Evolutionary conservation across 805 yeast genomes (phyloP).

Genomic region (Ogataea allantospora): DNA sequence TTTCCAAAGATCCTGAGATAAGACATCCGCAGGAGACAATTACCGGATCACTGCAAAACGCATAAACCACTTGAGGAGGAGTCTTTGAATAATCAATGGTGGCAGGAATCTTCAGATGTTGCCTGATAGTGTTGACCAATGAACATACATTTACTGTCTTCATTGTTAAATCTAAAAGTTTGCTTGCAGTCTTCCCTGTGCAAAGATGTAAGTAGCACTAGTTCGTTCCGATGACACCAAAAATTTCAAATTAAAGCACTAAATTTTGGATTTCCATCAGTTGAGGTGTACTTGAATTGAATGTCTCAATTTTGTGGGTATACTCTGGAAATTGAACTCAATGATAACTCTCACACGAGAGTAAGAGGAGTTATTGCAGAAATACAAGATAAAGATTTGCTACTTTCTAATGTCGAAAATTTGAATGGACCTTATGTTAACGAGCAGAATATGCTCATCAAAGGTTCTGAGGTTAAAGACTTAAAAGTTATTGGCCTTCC

Average conservation of each 20-base stretch:
- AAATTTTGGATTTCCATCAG: background rate
- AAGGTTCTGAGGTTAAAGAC: slow-evolving; percentile 47
- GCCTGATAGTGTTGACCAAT: slow-evolving; percentile 20
- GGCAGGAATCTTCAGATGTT: slow-evolving; percentile 21
- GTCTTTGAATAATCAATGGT: slow-evolving; percentile 23
- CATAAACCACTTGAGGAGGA: slow-evolving; percentile 22
- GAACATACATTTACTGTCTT: slow-evolving; percentile 1
- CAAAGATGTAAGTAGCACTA: too few species aligned
- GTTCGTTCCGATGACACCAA: background rate
- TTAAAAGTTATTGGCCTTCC: slow-evolving; percentile 59
- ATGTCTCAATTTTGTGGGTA: slow-evolving; percentile 47
- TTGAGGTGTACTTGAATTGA: background rate
- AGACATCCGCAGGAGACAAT: slow-evolving; percentile 42
- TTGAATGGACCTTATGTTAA: slow-evolving; percentile 27
- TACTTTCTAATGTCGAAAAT: slow-evolving; percentile 34
- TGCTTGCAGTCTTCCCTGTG: too few species aligned
- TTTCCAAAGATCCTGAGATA: slow-evolving; percentile 34
- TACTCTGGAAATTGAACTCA: slow-evolving; percentile 43
- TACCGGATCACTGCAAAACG: slow-evolving; percentile 29
- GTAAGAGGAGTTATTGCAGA: slow-evolving; percentile 28
- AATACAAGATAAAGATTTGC: slow-evolving; percentile 24
- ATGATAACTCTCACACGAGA: slow-evolving; percentile 33
- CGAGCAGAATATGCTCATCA: slow-evolving; percentile 20
- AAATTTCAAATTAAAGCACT: background rate
- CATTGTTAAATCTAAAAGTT: too few species aligned